Base-by-base conservation (phyloP, 208 protist species). In the Leishmania arabica region DNA sequence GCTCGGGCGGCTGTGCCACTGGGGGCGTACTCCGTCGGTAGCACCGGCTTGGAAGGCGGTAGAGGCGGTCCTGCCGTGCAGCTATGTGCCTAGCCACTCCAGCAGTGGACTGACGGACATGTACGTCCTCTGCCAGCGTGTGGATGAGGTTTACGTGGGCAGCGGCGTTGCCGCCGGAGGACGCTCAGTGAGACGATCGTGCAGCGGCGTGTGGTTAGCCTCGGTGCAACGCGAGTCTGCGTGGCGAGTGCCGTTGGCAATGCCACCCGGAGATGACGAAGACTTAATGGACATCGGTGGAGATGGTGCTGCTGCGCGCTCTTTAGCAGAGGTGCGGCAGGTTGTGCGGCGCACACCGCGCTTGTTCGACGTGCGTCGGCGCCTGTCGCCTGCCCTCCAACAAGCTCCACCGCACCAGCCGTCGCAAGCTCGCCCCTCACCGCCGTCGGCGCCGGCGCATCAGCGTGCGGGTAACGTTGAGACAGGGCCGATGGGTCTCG, bases 181-280 rank as follows among this genome's bases (percentile, higher is more conserved):
- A 21, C 42, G 60, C 53, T 53, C 60, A 21, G 17, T n/a, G 5
- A 49, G 45, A 24, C 53, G 76, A 7, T 21, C 56, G 27, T 72
- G 62, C 47, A 79, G 64, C 24, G 40, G 19, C 17, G 75, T 84
- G 72, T 90, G 87, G 87, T 68, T 88, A 75, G 54, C 79, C 17
- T 81, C 87, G 15, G 70, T 80, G 45, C 54, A 70, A 19, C 45
- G 65, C 4, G 81, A 86, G 45, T 66, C 65, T 17, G 78, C 81
- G 31, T 90, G 87, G 87, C 60, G 76, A 66, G 79, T 84, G 62
- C 79, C 78, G n/a, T 60, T 90, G 58, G 66, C 49, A 1, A 79
- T 64, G 53, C 84, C 74, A 9, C 70, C 85, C 5, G 79, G 74
- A 27, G 69, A 80, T 15, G 75, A 72, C 2, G 77, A 72, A 9